Evolutionary conservation across 2,329 filamentous ascomycete species (phyloP), one percentile per base, ranked within the genome.

Genomic region (Diplocarpon rosae): DNA sequence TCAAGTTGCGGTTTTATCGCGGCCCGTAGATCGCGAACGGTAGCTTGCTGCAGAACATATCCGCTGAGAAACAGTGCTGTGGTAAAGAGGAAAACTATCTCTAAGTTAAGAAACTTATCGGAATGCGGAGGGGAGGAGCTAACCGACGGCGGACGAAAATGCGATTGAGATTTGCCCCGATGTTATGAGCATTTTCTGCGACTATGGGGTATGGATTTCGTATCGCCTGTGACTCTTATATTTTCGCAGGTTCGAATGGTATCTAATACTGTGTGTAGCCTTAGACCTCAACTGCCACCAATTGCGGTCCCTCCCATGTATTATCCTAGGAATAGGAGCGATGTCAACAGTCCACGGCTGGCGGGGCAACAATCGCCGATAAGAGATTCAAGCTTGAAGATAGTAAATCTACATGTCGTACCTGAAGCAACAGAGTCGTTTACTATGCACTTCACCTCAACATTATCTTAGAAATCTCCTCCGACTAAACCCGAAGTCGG

Each of bases 21-120:
- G 45, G 72, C 69, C 56, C 90, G 84, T 28, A 95, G 73, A 55
- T 82, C 81, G 50, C 75, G 76, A 4, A 95, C 76, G 0, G 87
- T 92, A 56, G 86, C 78, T 64, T 95, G 89, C 59, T 95, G 89
- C 42, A 95, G 73, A 2, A 80, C 75, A 63, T 93, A 95, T 57
- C 89, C 89, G 41, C 85, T 87, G 28, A 95, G 71, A 63, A 95
- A 95, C 20, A 95, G 78, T 4, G 88, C 76, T 31, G 80, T 64
- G 2, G 88, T 94, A 65, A 86, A 95, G 20, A 85, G 62, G 51
- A 85, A 68, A 47, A 95, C 83, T 81, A 47, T n/a, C 31, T 27
- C 38, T 37, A 48, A 31, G 34, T 47, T 48, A 48, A 39, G 39
- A 45, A 13, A 13, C 28, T 13, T 4, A 30, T 12, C 3, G 20